Percentiles rank a stretch among this genome's conserved stretches.
These are phyloP conservation scores for Penicillium bialowiezense DNA, from an alignment of 495 filamentous ascomycete species.

Conservation along the genomic window DNA sequence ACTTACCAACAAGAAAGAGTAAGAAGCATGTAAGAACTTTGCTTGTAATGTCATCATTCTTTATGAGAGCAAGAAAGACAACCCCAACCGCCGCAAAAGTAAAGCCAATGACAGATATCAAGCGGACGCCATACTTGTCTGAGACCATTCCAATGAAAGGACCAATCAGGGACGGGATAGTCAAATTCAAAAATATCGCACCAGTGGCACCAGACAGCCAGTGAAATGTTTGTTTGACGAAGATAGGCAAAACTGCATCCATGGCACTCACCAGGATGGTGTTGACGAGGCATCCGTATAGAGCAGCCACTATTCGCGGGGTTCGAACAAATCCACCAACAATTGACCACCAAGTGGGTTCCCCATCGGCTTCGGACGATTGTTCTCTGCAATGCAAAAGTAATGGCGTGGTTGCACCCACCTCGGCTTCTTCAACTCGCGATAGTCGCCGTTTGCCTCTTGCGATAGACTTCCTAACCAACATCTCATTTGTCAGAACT, in stretches of 20 bases:
- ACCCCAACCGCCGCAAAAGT: neutral
- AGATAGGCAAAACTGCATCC: constrained; percentile 2
- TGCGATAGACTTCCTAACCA: neutral
- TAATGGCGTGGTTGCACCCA: neutral
- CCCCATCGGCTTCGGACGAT: neutral
- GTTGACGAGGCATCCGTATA: constrained; percentile 7
- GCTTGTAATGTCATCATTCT: neutral
- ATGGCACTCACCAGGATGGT: constrained; percentile 1
- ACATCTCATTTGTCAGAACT: neutral
- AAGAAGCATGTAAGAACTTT: neutral
- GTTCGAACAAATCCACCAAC: constrained; percentile 2
- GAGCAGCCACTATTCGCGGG: neutral
- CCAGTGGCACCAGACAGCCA: constrained; percentile 6
- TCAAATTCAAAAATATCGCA: constrained; percentile 3
- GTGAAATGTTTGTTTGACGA: constrained; percentile 4
- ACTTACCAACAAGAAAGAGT: constrained; percentile 1
- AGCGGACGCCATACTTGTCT: neutral
- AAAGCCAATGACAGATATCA: neutral
- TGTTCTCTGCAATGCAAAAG: neutral
- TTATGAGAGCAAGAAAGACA: neutral
- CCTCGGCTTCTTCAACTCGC: neutral
- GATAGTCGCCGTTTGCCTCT: constrained; percentile 2
- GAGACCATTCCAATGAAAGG: constrained; percentile 5
- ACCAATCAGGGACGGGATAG: constrained; percentile 2
- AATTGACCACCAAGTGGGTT: constrained; percentile 3